Evolutionary conservation across 2,329 filamentous ascomycete genomes (phyloP).

Genomic region (Lecanicillium sp.): DNA sequence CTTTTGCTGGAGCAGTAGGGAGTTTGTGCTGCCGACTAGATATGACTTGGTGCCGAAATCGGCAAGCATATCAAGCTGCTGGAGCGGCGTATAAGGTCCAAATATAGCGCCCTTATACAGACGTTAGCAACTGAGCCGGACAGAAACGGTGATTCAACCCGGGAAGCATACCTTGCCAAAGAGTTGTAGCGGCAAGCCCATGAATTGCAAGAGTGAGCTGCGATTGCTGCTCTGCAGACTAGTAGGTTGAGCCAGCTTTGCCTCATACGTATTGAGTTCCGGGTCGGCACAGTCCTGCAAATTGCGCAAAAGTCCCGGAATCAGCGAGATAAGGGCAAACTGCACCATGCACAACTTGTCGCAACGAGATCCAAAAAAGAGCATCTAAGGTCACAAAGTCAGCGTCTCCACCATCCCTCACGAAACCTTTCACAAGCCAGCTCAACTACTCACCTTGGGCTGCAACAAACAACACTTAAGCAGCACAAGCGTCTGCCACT

Average conservation of each 20-base stretch:
- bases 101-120: constrained; percentile 68
- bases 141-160: not conserved
- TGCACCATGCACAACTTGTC: constrained; percentile 97
- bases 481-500: constrained; percentile 86
- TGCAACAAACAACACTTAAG: constrained; percentile 91
- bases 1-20: constrained; percentile 83
- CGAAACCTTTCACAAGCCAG: not conserved
- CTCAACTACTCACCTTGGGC: constrained; percentile 64
- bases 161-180: constrained; percentile 68
- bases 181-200: constrained; percentile 89
- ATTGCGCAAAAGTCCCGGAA: constrained; percentile 83
- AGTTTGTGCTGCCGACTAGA: constrained; percentile 94
- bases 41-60: constrained; percentile 95
- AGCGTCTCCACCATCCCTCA: not conserved
- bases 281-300: constrained; percentile 95
- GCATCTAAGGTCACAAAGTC: constrained; percentile 68
- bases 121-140: constrained; percentile 10
- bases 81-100: constrained; percentile 90
- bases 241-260: constrained; percentile 65
- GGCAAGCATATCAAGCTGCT: constrained; percentile 88
- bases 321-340: constrained; percentile 90
- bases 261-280: constrained; percentile 77
- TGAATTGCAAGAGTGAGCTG: constrained; percentile 80
- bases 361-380: constrained; percentile 96
- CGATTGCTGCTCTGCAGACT: constrained; percentile 88